Percentiles rank a stretch among this genome's conserved stretches.
Conservation (phyloP, 2,329 filamentous ascomycete genomes). For the Claviceps quebecensis region DNA sequence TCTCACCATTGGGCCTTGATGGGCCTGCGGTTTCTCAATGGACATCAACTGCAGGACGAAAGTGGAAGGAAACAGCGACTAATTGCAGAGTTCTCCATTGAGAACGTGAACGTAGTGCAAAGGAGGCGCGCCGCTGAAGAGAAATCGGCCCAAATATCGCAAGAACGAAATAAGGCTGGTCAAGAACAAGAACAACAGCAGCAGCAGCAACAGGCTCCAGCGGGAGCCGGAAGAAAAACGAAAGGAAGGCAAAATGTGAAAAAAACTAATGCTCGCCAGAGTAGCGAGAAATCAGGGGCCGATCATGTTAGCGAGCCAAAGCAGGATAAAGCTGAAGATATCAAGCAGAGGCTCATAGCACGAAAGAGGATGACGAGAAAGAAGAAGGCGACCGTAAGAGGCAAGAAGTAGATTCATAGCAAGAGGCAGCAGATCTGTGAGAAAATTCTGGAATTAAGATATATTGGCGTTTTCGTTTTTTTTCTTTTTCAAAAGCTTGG, state of each 20-base stretch:
- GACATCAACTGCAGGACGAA: conserved; percentile 44
- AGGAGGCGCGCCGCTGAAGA: conserved; percentile 39
- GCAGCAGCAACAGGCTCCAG: neutral
- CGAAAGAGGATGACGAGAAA: conserved; percentile 71
- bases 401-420: conserved; percentile 1
- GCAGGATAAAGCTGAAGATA: conserved; percentile 22
- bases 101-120: conserved; percentile 91
- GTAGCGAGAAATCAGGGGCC: conserved; percentile 16
- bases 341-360: conserved; percentile 65
- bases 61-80: conserved; percentile 74
- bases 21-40: conserved; percentile 88
- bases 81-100: conserved; percentile 94
- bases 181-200: no score
- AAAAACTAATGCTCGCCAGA: neutral
- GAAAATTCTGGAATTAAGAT: neutral
- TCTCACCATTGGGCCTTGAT: conserved; percentile 90
- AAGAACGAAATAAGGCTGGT: conserved; percentile 22
- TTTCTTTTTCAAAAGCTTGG: neutral
- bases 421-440: neutral
- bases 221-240: neutral
- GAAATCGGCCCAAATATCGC: conserved; percentile 17
- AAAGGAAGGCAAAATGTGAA: neutral
- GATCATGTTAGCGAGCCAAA: conserved; percentile 12
- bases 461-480: neutral
- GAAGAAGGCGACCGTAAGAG: conserved; percentile 38